Base-by-base conservation (phyloP, 208 protist genomes). In the Trypanosoma vivax region DNA sequence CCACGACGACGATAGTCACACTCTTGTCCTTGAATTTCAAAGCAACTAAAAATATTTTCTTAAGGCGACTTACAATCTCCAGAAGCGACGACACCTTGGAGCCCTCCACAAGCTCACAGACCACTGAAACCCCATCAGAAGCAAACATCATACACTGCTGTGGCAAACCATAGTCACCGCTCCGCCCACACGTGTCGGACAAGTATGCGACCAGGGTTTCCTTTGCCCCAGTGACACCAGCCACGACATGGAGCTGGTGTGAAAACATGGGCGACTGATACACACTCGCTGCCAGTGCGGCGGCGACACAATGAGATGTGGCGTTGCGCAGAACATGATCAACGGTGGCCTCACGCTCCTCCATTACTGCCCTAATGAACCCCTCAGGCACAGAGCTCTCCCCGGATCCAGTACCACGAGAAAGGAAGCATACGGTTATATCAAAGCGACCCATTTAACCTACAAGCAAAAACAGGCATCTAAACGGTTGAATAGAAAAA, bases 81-180 rank as follows among this genome's bases (percentile, higher is more conserved):
- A 4, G 16, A 23, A 71, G 55, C 5, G 50, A 65, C 2, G 18
- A 14, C 40, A 60, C 66, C 10, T 35, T 43, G 29, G 61, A 55
- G 7, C 37, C 29, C 14, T 29, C 61, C 10, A 66, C 41, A 35
- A 70, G 30, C 43, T 79, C 60, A 47, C 60, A 70, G 10, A 62
- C 53, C 3, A 80, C 60, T 0, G 75, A 54, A 19, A 41, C 50
- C 45, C 57, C 63, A 25, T 86, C 78, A 37, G 53, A 68, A 29
- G 61, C 75, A 57, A 90, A 81, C 14, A 90, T 43, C 25, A 86
- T 63, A 53, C 82, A 90, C 50, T 85, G 60, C 43, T 43, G 37
- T 7, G 59, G 59, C 27, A 47, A 13, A 45, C 13, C 34, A 52
- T 48, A 24, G 0, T 34, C 14, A 43, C 16, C 40, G 33, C 31